These are phyloP conservation scores for Komagataella populi DNA, from an alignment of 805 yeast genomes.

Conservation along the genomic window DNA sequence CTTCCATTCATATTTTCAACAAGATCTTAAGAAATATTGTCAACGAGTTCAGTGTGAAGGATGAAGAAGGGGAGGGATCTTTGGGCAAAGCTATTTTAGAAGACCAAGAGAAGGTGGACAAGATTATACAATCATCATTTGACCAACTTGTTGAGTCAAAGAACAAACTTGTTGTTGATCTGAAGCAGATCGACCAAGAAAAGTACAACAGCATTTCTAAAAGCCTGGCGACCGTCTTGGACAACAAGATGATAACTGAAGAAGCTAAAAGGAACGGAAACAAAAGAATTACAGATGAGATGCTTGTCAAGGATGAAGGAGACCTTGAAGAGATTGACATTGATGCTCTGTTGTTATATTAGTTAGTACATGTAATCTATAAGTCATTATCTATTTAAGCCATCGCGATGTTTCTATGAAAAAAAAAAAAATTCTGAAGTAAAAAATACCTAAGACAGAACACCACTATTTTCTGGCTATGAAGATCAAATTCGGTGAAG, in stretches of 20 bases:
- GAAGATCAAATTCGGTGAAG: neutral
- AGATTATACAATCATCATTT: neutral
- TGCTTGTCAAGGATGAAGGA: neutral
- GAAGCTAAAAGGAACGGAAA: neutral
- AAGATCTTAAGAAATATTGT: slow-evolving; percentile 3
- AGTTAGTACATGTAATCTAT: neutral
- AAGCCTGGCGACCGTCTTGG: neutral
- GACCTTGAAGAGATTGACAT: neutral
- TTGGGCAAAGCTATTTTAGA: neutral
- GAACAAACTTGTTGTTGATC: neutral
- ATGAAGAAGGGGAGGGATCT: neutral
- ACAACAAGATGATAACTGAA: neutral
- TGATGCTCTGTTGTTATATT: neutral
- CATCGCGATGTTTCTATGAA: neutral
- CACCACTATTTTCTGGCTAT: neutral
- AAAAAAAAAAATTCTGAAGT: neutral
- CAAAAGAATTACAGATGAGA: neutral
- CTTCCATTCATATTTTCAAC: slow-evolving; percentile 8
- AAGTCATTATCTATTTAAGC: too few relatives aligned
- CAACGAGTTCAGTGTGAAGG: neutral
- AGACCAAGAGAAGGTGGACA: neutral
- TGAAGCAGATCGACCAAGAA: neutral
- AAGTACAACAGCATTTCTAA: neutral
- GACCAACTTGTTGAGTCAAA: neutral
- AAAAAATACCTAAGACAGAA: neutral